Evolutionary conservation across 2,329 filamentous ascomycete species (phyloP), one percentile per base, ranked within the genome.

Genomic region (Canariomyces notabilis): DNA sequence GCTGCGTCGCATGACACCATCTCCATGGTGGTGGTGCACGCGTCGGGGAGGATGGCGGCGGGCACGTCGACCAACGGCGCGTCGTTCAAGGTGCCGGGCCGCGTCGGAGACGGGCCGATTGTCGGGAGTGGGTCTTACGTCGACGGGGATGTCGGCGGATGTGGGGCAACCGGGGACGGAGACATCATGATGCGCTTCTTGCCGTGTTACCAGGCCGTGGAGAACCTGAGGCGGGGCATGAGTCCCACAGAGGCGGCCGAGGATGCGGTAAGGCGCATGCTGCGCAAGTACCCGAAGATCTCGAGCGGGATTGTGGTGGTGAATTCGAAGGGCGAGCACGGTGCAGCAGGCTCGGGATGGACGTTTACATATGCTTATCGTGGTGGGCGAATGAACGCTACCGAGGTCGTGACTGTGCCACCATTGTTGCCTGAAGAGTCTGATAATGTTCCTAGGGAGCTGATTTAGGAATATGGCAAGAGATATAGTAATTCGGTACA

Each of bases 111-210:
- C 43, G 76, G 74, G 0, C 75, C 76, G 3, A 77, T 79, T 42
- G 65, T 68, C 0, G 76, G 76, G 1, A 75, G 72, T 43, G 76
- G 75, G 2, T 75, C 74, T 1, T 79, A 79, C 52, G 76, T 74
- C 3, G 76, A 79, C 50, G 65, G 64, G 4, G 73, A 75, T 3
- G 69, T 75, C 1, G 76, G 75, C 2, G 76, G 71, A 0, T 79
- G 76, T 52, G 76, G 75, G 6, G 74, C 76, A 2, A 79, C 76
- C 0, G 76, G 76, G 1, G 75, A 79, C 44, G 76, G 76, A 1
- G 76, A 79, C 54, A 60, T 78, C 48, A 77, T 79, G 74, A 75
- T 77, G 70, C 67, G 75, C 4, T 77, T 78, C 51, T 57, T 79
- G 19, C 76, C 76, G 0, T 79, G 76, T 56, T 79, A 79, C 53